These are phyloP conservation scores for Sclerotiophoma versabilis DNA, from an alignment of 2,329 filamentous ascomycete species.

Conservation along the genomic window DNA sequence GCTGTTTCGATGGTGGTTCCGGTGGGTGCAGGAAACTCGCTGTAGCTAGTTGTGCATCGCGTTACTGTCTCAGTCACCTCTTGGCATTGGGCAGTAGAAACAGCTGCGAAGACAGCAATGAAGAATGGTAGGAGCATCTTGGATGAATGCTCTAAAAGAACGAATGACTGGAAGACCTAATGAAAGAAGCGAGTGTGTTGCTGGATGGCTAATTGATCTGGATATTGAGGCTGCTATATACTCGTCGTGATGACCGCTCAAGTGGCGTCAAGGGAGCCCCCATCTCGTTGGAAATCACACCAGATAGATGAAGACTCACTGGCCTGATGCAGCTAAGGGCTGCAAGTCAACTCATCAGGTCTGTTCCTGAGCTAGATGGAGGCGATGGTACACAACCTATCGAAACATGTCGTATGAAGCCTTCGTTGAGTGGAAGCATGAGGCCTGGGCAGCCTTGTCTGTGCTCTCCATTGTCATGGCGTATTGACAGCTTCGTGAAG, in stretches of 20 bases:
- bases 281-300: not conserved
- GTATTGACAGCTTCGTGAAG: constrained; percentile 3
- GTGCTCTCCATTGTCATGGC: not conserved
- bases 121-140: constrained; percentile 28
- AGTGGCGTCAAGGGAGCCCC: constrained; percentile 11
- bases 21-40: constrained; percentile 21
- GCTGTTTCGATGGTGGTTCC: constrained; percentile 20
- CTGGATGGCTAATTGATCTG: constrained; percentile 18
- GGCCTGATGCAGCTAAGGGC: not conserved
- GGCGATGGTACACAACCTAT: constrained; percentile 1
- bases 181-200: constrained; percentile 28
- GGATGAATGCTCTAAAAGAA: constrained; percentile 4
- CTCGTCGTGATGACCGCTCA: not conserved
- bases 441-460: not conserved
- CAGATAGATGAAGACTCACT: constrained; percentile 9
- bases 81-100: constrained; percentile 20
- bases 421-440: not conserved
- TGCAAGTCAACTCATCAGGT: constrained; percentile 4
- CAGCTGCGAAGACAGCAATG: constrained; percentile 28
- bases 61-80: constrained; percentile 18
- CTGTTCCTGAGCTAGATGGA: not conserved
- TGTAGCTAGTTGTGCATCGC: constrained; percentile 24
- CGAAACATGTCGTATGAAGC: constrained; percentile 2
- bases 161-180: constrained; percentile 19
- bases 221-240: constrained; percentile 1